Base-by-base conservation (phyloP, 306 rosid genomes). In the Canavalia gladiata region DNA sequence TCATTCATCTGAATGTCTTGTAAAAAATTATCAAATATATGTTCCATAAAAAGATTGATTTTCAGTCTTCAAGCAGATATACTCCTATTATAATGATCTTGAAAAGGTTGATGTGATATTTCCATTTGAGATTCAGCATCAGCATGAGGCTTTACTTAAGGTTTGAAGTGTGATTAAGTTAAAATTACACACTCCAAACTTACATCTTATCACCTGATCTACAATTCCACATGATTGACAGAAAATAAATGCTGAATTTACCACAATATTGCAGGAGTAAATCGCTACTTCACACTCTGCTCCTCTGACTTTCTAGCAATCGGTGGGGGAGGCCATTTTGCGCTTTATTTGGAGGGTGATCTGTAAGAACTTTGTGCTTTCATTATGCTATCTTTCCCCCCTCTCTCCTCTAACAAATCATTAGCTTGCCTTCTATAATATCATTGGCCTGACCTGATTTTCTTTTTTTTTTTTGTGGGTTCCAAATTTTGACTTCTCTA, bases 271-370 rank as follows among this genome's bases (percentile, higher is more conserved):
- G 80, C 95, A 95, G 99, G 97, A 74, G 90, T 83, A 71, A 95
- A 95, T 86, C 95, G 93, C 79, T 95, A 95, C 86, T 95, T 87
- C 91, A 95, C 99, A 33, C 88, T 90, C 57, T 93, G 99, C 84
- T 64, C 91, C 47, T 77, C 84, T 8, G 93, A 95, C 75, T 93
- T 78, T 82, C 82, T 95, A 76, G 97, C 99, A 13, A 75, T 93
- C 25, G 99, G 99, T 42, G 99, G 97, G 51, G 97, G 97, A 65
- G 75, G 94, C 70, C 97, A 92, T 87, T 93, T 93, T 68, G 98
- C 99, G 1, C 90, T 93, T 55, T 93, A 93, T 84, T 86, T 95
- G 90, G 97, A 91, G 74, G 87, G 91, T 79, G 98, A 95, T 83
- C 88, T 95, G 99, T 93, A 87, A 95, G 97, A 84, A 74, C 56